These are phyloP conservation scores for Tremellales sp. DNA, from an alignment of 1,284 basidiomycete species.

Conservation along the genomic window DNA sequence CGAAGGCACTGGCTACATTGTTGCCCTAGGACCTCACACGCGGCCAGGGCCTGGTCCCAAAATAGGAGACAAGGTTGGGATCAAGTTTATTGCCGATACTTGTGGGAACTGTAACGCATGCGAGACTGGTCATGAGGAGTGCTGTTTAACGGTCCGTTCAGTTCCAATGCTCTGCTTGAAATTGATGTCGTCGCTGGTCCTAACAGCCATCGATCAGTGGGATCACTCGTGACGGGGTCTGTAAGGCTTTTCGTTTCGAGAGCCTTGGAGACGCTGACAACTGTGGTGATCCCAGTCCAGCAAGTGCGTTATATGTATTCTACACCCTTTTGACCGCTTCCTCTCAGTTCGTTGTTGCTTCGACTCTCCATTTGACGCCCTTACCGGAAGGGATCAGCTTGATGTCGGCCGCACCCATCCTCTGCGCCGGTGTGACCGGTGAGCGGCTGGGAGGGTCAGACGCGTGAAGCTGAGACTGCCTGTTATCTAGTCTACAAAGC, in stretches of 20 bases:
- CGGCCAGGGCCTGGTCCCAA: background rate
- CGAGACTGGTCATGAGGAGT: constrained; percentile 3
- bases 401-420: constrained; percentile 1
- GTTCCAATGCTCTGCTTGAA: no score
- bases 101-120: constrained; percentile 5
- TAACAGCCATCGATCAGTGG: constrained; percentile 4
- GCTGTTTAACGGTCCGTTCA: background rate
- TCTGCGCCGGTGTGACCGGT: constrained; percentile 5
- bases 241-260: background rate
- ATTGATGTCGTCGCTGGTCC: no score
- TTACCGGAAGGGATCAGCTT: constrained; percentile 1
- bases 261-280: no score
- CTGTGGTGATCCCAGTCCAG: no score
- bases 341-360: constrained; percentile 3
- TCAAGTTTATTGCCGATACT: constrained; percentile 1
- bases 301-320: no score
- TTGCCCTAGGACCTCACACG: constrained; percentile 1
- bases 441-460: background rate
- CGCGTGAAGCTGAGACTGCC: background rate
- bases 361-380: constrained; percentile 1
- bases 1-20: constrained; percentile 5
- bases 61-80: constrained; percentile 2
- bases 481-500: constrained; percentile 5
- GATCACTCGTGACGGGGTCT: constrained; percentile 2
- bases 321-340: no score